Base-by-base conservation (phyloP, 176 grass and related monocot species). In the Pontederia paniculata region DNA sequence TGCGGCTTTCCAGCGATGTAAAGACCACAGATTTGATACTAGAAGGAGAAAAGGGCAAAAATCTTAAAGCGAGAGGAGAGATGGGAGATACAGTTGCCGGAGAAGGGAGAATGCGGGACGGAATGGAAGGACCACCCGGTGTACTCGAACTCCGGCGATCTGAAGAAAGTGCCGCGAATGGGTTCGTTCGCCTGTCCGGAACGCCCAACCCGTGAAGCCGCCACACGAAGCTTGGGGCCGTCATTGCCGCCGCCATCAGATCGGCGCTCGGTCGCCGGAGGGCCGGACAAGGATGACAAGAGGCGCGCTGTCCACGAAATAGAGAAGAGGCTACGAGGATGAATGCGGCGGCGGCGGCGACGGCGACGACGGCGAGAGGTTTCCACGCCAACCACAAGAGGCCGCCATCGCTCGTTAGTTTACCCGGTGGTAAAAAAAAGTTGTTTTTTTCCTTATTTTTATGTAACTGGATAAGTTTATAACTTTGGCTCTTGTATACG, bases 191-290 rank as follows among this genome's bases (percentile, higher is more conserved):
- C 80, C 9, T 80, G 83, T 53, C 86, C 93, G 28, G 93, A 91
- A 72, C 93, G 54, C 86, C 86, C 9, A 98, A 71, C 9, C 93
- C 93, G 71, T 98, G 93, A 9, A 98, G 83, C 93, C 83, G 91
- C 21, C 91, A 65, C 13, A 98, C 66, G 66, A 91, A 98, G 74
- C 83, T 90, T 49, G 74, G 76, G 62, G 68, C 75, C 41, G 78
- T 15, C 57, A 43, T 90, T 53, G 74, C 74, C 62, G 68, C 75
- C 23, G 78, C 41, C 57, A 60, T 60, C 14, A 78, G 77, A 0
- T 50, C 71, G 4, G 74, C 74, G 61, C 74, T 73, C 18, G 9
- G 71, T 48, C 46, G 45, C 17, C 13, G 4, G 62, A 31, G 2
- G 25, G 25, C 25, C 25, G 25, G 25, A 31, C 2, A 31, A 31